Evolutionary conservation across 108 stramenopile genomes (phyloP), one percentile per base, ranked within the genome.

Genomic region (Pinguiococcus pyrenoidosus): DNA sequence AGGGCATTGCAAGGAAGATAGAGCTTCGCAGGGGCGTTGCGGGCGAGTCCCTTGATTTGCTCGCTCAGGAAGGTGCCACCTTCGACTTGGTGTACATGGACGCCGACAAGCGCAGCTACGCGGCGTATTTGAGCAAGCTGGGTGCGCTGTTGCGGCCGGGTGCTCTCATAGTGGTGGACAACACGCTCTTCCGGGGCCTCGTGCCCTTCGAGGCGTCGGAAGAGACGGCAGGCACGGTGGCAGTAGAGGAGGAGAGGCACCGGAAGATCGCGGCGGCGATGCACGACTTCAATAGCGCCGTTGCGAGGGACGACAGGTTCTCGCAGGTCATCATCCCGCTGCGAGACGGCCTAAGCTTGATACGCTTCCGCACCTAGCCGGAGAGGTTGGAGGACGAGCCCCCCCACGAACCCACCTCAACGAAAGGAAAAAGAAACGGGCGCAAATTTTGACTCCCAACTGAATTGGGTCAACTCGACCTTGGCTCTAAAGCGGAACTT

Each of bases 11-110:
- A 13, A 35, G 34, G 13, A 13, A 13, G 12, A 35, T 13, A 35
- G 34, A 35, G 12, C 13, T 35, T 35, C 13, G 12, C 12, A 13
- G 34, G 13, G 34, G 13, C 12, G 13, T 35, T 35, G 13, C 12
- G 13, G 34, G 34, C 34, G 12, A 80, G 9, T 71, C 70, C 3
- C 37, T 87, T 4, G 81, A 82, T 49, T 78, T 71, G 23, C 80
- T 84, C 61, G 80, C 75, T 3, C 46, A 46, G 7, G 69, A 61
- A 3, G 49, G 26, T 21, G 50, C 39, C 4, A 2, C 81, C 9
- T 85, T 85, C 56, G 84, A 89, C 45, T 38, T 89, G 36, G 81
- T 82, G 7, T 91, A 85, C 70, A 72, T 91, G 1, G 89, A 91
- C 59, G 85, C 85, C 12, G 85, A 91, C 52, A 91, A 91, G 52